Evolutionary conservation across 169 alveolate species (phyloP).

Genomic region (Hammondia hammondi): DNA sequence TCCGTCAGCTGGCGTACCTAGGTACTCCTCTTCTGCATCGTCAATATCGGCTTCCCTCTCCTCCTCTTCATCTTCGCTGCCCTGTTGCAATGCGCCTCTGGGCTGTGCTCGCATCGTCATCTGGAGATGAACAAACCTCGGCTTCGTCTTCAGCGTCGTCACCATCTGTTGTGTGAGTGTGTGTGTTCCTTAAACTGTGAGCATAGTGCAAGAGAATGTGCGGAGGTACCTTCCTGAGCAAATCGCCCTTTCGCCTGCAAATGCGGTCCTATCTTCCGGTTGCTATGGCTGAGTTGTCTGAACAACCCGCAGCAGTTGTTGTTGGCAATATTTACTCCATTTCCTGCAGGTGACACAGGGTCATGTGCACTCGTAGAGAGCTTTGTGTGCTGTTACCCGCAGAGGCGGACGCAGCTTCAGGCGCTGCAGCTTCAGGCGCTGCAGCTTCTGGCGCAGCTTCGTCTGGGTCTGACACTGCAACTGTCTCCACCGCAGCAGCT

Average conservation of each 20-base stretch:
- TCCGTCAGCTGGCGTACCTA: not conserved
- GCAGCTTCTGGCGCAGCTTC: not conserved
- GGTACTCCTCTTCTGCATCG: slow-evolving; percentile 24
- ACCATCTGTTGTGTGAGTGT: not conserved
- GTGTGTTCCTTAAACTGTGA: not conserved
- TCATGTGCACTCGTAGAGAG: not conserved
- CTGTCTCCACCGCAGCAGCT: not conserved
- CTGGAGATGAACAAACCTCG: slow-evolving; percentile 1
- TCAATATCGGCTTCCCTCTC: slow-evolving; percentile 32
- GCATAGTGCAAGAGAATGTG: not conserved
- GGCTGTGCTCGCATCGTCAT: not conserved
- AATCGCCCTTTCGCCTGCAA: not conserved
- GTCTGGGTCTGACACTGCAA: not conserved
- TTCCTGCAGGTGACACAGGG: not conserved
- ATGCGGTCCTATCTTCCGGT: not conserved
- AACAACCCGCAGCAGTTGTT: slow-evolving; percentile 35
- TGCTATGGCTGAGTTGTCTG: not conserved
- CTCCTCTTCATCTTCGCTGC: slow-evolving; percentile 25
- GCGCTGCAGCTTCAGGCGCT: not conserved
- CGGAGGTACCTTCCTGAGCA: not conserved
- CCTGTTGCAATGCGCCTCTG: not conserved
- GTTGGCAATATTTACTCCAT: not conserved
- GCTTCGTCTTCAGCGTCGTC: slow-evolving; percentile 34
- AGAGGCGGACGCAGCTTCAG: not conserved
- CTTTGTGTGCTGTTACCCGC: not conserved